Conservation (phyloP, 768 basidiomycete genomes). For the Roridomyces roridus region DNA sequence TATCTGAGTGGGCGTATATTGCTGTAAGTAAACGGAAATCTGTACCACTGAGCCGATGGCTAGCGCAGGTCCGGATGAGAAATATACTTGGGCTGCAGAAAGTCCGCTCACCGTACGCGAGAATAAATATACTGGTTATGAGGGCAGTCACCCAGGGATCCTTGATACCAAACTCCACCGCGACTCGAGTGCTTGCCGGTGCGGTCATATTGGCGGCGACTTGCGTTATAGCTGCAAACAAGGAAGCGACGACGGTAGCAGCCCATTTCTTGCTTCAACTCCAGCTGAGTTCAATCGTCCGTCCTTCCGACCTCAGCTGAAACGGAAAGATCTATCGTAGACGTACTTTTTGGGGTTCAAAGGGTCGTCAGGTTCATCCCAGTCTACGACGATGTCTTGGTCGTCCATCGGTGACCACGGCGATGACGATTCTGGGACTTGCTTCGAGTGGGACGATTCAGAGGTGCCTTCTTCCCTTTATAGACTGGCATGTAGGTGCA, state of each 20-base stretch:
- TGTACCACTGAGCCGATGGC: no score
- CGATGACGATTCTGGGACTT: no score
- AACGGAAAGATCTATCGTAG: background rate
- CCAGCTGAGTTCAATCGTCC: no score
- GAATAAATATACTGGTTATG: slow-evolving; percentile 63
- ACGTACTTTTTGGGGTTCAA: slow-evolving; percentile 64
- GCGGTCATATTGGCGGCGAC: slow-evolving; percentile 79
- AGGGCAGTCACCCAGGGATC: slow-evolving; percentile 55
- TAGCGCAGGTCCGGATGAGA: background rate
- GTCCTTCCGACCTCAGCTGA: background rate
- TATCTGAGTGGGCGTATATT: no score
- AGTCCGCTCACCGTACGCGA: slow-evolving; percentile 58
- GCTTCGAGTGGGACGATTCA: no score
- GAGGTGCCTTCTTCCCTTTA: no score
- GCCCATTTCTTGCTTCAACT: slow-evolving; percentile 64
- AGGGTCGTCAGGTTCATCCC: slow-evolving; percentile 68
- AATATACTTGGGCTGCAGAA: background rate
- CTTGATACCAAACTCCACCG: slow-evolving; percentile 59
- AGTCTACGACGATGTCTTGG: slow-evolving; percentile 53
- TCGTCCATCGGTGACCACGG: no score
- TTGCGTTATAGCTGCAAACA: slow-evolving; percentile 71
- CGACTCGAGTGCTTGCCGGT: slow-evolving; percentile 62
- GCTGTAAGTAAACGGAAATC: no score
- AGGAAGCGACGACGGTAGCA: slow-evolving; percentile 64
- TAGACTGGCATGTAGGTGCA: no score